Evolutionary conservation across 768 basidiomycete genomes (phyloP), one percentile per base, ranked within the genome.

Genomic region (Daedaleopsis sinensis): DNA sequence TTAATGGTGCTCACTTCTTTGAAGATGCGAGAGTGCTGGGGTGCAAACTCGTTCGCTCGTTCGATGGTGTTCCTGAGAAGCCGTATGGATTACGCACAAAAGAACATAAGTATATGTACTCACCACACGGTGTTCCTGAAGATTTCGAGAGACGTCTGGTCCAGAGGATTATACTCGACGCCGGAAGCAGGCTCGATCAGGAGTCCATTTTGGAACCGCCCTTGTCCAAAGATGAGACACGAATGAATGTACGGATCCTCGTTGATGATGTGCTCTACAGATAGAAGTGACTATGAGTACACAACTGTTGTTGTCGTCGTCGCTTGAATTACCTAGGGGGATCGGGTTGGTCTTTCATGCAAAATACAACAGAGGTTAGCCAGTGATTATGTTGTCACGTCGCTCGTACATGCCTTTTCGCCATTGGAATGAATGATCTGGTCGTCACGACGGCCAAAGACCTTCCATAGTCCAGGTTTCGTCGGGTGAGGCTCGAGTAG

Each of bases 391-490:
- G n/a, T n/a, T n/a, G 27, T 32, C 4, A 32, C 27, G 18, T 9
- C 42, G 39, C 16, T 21, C 15, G 43, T 19, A 47, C 59, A 13
- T 11, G 75, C 76, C 72, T 77, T 79, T 65, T 78, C 74, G 32
- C 79, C 79, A 24, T 75, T 78, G n/a, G 66, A 71, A 44, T 77
- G 72, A 66, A 77, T 76, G 35, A 82, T 76, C 65, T 80, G 79
- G 58, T 82, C 81, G 58, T 82, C 81, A 5, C 62, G 66, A 23
- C 82, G 72, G 1, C 82, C 81, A 51, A 68, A 72, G 1, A 81
- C 59, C 55, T 70, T 77, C 72, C 74, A 81, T 23, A 74, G 66
- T 0, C 67, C 68, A 3, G 65, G 66, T 16, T 76, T 75, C 0
- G 72, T 74, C 4, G 81, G 79, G 64, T 83, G 80, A 1, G 65